Evolutionary conservation across 1,139 yeast genomes (phyloP), one percentile per base, ranked within the genome.

Genomic region (Debaryomyces coudertii): DNA sequence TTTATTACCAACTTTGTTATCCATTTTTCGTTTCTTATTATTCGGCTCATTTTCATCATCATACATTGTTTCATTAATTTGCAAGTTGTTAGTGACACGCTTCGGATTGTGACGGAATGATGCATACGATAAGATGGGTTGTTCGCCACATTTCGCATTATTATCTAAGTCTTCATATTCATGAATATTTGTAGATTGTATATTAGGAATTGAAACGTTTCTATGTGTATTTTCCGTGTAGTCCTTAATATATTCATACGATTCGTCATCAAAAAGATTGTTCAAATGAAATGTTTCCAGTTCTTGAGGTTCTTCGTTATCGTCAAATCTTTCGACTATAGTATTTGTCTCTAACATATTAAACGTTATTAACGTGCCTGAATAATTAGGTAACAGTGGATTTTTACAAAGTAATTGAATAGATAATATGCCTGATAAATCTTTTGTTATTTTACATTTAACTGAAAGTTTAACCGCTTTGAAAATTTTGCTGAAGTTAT

Each of bases 351-450:
- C 90, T 45, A 85, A 60, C 63, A 85, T 73, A 48, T 80, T 76
- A 52, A 83, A 79, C 27, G 85, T 85, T 6, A 85, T 76, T 28
- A 84, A 73, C 0, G 87, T 81, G 2, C 89, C 90, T 2, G 80
- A 71, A 53, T 80, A 80, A 44, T 53, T 58, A 2, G 62, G 53
- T n/a, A 60, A 47, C n/a, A 56, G 57, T 7, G 56, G 48, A 51
- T 67, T 71, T 45, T 65, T 70, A 50, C 78, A 65, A 11, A 77
- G 61, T 35, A 80, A 58, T 45, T 77, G 79, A 9, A 80, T 56
- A 2, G 80, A 71, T 2, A 82, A 68, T 1, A 83, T 63, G 0
- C 88, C 88, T 49, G 71, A 69, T 12, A 64, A 54, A 60, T 85
- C 92, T 60, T 79, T 80, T 49, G 83, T 62, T 8, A 86, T 68